Percentiles rank a stretch among this genome's conserved stretches.
Evolutionary conservation across 1,139 yeast species (phyloP).

Genomic region (Suhomyces terraborum): DNA sequence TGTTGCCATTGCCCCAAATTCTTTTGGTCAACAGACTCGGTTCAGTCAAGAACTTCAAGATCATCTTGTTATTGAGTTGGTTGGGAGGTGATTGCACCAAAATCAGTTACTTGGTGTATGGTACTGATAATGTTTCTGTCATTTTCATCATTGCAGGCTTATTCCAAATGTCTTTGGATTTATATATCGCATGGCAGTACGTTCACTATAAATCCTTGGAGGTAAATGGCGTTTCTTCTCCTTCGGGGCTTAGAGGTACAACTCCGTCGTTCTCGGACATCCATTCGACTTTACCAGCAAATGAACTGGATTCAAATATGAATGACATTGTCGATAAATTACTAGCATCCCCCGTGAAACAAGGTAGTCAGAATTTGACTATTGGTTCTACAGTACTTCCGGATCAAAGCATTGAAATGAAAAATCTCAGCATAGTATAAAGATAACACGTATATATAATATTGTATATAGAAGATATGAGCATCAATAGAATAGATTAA

Average conservation of each 20-base stretch:
- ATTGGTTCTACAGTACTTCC: slow-evolving; percentile 5
- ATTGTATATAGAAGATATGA: not conserved
- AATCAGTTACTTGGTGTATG: slow-evolving; percentile 67
- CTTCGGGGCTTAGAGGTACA: not conserved
- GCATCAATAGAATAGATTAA: too few relatives aligned
- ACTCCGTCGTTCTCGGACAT: slow-evolving; percentile 2
- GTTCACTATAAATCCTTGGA: slow-evolving; percentile 48
- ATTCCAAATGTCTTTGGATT: slow-evolving; percentile 77
- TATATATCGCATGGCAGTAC: slow-evolving; percentile 75
- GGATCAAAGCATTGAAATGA: slow-evolving; percentile 13
- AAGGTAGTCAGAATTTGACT: not conserved
- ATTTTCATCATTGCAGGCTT: slow-evolving; percentile 77
- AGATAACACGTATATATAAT: too few relatives aligned
- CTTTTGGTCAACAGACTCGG: slow-evolving; percentile 66
- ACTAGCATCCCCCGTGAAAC: slow-evolving; percentile 2
- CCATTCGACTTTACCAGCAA: not conserved
- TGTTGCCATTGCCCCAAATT: slow-evolving; percentile 86
- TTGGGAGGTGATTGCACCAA: slow-evolving; percentile 84
- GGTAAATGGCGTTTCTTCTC: not conserved
- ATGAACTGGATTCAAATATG: slow-evolving; percentile 4
- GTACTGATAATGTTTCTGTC: slow-evolving; percentile 67
- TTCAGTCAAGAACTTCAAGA: slow-evolving; percentile 76
- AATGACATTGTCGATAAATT: slow-evolving; percentile 12
- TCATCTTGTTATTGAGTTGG: slow-evolving; percentile 79
- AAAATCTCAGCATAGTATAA: slow-evolving; percentile 8